A percentile compares a stretch with the other conserved stretches of the same genome.
phyloP scores from a whole-genome alignment of 805 yeast species.

The Metschnikowia cubensis region DNA sequence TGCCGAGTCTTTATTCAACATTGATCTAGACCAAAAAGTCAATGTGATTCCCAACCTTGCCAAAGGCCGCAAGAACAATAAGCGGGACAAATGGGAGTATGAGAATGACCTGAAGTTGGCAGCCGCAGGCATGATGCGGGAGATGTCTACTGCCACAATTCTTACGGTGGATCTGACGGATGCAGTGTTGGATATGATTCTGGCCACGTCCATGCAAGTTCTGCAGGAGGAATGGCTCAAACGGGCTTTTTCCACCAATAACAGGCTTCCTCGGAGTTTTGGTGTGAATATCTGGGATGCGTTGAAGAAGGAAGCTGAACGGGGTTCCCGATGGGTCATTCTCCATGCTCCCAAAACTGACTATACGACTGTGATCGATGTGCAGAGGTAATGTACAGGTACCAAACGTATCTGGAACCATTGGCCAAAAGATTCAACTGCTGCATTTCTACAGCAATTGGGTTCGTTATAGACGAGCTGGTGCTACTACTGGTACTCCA shows the following conservation, averaged over 20 bases:
- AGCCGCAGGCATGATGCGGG: constrained; percentile 49
- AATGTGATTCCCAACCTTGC: constrained; percentile 74
- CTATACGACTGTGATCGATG: constrained; percentile 43
- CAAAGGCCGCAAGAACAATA: constrained; percentile 72
- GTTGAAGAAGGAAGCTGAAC: constrained; percentile 65
- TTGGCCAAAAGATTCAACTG: too few relatives aligned
- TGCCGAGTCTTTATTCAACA: constrained; percentile 30
- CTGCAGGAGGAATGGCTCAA: constrained; percentile 75
- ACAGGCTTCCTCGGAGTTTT: constrained; percentile 80
- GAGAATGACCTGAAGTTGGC: constrained; percentile 72
- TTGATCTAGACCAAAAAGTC: constrained; percentile 51
- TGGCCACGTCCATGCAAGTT: constrained; percentile 67
- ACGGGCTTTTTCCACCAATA: constrained; percentile 70
- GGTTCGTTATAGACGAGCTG: too few relatives aligned
- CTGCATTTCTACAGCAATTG: too few relatives aligned
- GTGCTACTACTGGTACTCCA: constrained; percentile 51
- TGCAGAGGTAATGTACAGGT: constrained; percentile 15
- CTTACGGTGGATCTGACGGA: constrained; percentile 76
- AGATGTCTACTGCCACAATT: constrained; percentile 64
- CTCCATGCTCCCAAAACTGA: constrained; percentile 76
- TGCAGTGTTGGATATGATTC: constrained; percentile 80
- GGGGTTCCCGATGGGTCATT: constrained; percentile 72
- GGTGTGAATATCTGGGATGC: constrained; percentile 70
- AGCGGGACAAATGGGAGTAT: constrained; percentile 69
- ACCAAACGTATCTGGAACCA: too few relatives aligned